These are phyloP conservation scores for Colletotrichum tofieldiae DNA, from an alignment of 2,329 filamentous ascomycete genomes.

Conservation along the genomic window DNA sequence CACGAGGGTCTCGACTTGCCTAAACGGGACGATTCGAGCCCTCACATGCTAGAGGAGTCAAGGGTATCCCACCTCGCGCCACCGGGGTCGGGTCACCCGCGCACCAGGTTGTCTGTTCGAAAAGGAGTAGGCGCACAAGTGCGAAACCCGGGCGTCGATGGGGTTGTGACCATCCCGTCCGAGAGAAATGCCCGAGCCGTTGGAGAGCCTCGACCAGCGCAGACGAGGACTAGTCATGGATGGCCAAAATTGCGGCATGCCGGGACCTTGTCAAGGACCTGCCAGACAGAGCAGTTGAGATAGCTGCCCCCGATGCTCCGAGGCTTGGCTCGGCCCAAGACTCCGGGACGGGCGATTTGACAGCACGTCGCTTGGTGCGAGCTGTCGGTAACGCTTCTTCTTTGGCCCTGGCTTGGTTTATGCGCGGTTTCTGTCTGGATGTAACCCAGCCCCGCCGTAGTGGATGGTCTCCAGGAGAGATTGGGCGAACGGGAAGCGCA, in stretches of 20 bases:
- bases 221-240: conserved; percentile 14
- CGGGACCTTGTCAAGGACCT: conserved; percentile 15
- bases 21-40: conserved; percentile 15
- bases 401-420: conserved; percentile 32
- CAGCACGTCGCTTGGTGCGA: conserved; percentile 4
- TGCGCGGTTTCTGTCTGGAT: conserved; percentile 21
- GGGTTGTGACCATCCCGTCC: conserved; percentile 1
- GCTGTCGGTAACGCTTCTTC: conserved; percentile 19
- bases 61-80: conserved; percentile 16
- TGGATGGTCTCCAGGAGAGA: conserved; percentile 17
- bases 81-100: conserved; percentile 11
- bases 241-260: conserved; percentile 27
- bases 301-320: not conserved
- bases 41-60: not conserved
- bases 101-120: not conserved
- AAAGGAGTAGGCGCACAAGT: not conserved
- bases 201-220: not conserved
- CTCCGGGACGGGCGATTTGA: not conserved
- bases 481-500: conserved; percentile 27
- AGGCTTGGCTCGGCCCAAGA: conserved; percentile 23
- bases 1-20: conserved; percentile 26
- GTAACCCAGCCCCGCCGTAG: conserved; percentile 26
- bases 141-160: not conserved
- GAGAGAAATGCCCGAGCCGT: not conserved
- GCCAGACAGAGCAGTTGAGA: conserved; percentile 31